Evolutionary conservation across 306 rosid species (phyloP).

Genomic region (Comarum palustre): DNA sequence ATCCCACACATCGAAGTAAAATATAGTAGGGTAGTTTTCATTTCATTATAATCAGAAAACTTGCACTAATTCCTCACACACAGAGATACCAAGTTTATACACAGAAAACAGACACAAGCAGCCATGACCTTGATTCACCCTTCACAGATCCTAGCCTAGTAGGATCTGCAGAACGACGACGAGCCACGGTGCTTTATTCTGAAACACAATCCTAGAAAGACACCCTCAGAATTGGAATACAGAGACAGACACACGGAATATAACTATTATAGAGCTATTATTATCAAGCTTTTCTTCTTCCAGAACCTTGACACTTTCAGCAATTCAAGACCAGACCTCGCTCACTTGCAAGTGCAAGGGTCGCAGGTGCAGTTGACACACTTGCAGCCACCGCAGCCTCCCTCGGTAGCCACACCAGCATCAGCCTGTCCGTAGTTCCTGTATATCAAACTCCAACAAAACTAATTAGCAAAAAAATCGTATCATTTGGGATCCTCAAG

Average conservation of each 20-base stretch:
- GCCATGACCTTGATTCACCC: constrained; percentile 19
- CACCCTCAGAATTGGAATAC: not conserved
- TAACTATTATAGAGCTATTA: constrained; percentile 2
- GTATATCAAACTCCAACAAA: constrained; percentile 9
- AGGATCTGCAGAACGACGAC: not conserved
- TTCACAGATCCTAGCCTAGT: constrained; percentile 24
- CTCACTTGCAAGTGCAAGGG: constrained; percentile 77
- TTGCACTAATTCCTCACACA: not conserved
- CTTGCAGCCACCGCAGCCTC: constrained; percentile 77
- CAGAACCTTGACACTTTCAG: not conserved
- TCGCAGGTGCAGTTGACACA: constrained; percentile 75
- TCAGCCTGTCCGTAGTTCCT: constrained; percentile 51
- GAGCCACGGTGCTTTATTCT: constrained; percentile 41
- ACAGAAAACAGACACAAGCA: constrained; percentile 17
- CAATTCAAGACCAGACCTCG: not conserved
- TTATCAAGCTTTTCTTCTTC: not conserved
- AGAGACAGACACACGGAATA: not conserved
- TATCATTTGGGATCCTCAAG: not conserved
- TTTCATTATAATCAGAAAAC: not conserved
- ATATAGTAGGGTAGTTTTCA: not conserved
- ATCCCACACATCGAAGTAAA: not conserved
- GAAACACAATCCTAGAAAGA: not conserved
- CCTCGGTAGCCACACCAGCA: constrained; percentile 48
- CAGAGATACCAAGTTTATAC: not conserved
- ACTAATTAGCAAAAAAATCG: not conserved